phyloP scores from a whole-genome alignment of 2,329 filamentous ascomycete genomes.

The Cytospora chrysosperma region DNA sequence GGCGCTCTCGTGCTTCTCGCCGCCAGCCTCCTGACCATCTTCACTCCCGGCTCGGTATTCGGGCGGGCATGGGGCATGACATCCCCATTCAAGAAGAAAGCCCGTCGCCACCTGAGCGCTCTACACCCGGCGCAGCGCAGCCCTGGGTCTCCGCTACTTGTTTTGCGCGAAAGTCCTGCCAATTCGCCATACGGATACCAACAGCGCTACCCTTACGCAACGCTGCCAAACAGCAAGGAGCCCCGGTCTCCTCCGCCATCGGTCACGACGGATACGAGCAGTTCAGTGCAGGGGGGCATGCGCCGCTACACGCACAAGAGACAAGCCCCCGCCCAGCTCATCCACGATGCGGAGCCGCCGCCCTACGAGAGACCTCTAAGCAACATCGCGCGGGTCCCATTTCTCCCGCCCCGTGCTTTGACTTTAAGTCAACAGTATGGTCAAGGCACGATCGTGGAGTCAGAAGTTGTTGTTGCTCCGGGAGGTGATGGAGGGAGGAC shows the following conservation, averaged over 20 bases:
- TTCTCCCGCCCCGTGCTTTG: conserved; percentile 12
- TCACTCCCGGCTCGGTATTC: conserved; percentile 42
- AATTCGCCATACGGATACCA: neutral
- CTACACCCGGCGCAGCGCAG: conserved; percentile 3
- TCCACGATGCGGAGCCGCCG: neutral
- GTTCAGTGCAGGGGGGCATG: neutral
- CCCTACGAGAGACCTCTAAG: conserved; percentile 14
- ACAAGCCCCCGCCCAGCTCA: conserved; percentile 5
- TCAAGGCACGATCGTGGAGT: conserved; percentile 13
- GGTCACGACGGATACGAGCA: neutral
- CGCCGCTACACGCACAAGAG: conserved; percentile 14
- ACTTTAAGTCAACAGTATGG: conserved; percentile 18
- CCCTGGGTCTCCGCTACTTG: neutral
- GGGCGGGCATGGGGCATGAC: conserved; percentile 41
- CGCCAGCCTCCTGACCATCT: conserved; percentile 36
- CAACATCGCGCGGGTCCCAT: conserved; percentile 14
- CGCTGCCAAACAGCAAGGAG: neutral
- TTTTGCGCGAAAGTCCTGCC: neutral
- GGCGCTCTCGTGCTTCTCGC: conserved; percentile 41
- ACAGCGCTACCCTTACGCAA: neutral
- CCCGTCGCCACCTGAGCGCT: neutral
- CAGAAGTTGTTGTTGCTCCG: conserved; percentile 2
- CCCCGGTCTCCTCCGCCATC: conserved; percentile 8
- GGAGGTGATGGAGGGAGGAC: conserved; percentile 8
- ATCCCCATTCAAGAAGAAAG: conserved; percentile 30